Percentiles rank a stretch among this genome's conserved stretches.
Evolutionary conservation across 768 basidiomycete genomes (phyloP).

Genomic region (Tylopilus rubrobrunneus): DNA sequence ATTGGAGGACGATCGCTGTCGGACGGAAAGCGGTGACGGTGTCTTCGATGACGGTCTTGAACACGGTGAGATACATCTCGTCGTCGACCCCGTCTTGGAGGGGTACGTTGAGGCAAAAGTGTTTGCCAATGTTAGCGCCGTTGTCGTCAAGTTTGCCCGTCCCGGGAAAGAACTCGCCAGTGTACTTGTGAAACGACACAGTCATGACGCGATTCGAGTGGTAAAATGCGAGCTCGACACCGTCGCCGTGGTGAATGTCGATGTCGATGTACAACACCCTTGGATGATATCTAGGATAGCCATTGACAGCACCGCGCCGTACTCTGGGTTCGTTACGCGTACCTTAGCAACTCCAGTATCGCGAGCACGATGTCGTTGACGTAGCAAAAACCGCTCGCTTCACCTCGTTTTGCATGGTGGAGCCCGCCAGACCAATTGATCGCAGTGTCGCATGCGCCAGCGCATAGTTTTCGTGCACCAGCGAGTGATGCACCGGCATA

Average conservation of each 20-base stretch:
- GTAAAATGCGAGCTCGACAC: conserved; percentile 97
- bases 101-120: conserved; percentile 94
- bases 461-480: conserved; percentile 82
- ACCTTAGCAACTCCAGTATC: conserved; percentile 90
- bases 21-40: conserved; percentile 87
- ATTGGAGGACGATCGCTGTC: conserved; percentile 89
- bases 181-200: conserved; percentile 99
- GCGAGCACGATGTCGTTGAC: conserved; percentile 95
- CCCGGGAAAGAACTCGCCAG: conserved; percentile 96
- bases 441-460: conserved; percentile 89
- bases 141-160: conserved; percentile 96
- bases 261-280: conserved; percentile 98
- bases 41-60: conserved; percentile 95
- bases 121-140: conserved; percentile 81
- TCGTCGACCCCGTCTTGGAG: conserved; percentile 96
- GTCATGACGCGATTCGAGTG: conserved; percentile 98
- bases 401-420: conserved; percentile 96
- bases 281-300: conserved; percentile 69
- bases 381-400: conserved; percentile 98
- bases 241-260: conserved; percentile 98
- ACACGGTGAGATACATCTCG: conserved; percentile 91
- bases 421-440: conserved; percentile 99
- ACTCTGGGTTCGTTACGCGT: conserved; percentile 7
- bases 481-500: conserved; percentile 92
- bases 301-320: neutral